Conservation (phyloP, 164 flowering plant genomes). For the Akebia trifoliata region DNA sequence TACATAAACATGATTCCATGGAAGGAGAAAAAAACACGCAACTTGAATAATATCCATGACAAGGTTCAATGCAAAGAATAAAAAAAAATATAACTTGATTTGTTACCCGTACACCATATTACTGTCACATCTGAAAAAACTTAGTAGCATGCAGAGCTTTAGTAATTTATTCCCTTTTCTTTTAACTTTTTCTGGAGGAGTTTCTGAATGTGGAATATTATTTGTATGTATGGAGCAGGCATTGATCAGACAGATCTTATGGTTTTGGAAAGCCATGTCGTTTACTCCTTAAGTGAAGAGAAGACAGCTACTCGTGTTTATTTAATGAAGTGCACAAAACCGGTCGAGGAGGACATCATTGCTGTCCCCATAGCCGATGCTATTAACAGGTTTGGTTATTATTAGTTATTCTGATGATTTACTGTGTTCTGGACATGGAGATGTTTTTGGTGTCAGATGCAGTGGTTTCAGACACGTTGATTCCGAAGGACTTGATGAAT, state of each 20-base stretch:
- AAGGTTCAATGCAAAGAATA: no score
- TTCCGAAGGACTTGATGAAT: no score
- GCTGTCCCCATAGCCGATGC: constrained; percentile 50
- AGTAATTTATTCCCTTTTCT: not conserved
- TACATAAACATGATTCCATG: no score
- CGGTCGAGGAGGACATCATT: constrained; percentile 18
- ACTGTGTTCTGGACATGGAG: not conserved
- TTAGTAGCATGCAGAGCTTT: no score
- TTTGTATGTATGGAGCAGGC: constrained; percentile 41
- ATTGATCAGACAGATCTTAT: constrained; percentile 37
- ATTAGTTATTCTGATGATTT: not conserved
- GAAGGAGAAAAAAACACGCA: no score
- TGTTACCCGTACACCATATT: no score
- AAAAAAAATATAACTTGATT: no score
- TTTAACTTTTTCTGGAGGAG: not conserved
- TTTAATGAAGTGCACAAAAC: constrained; percentile 46
- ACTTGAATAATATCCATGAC: no score
- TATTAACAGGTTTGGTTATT: constrained; percentile 47
- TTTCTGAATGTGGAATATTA: constrained; percentile 10
- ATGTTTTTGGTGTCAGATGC: no score
- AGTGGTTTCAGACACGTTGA: no score
- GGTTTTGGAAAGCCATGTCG: constrained; percentile 49
- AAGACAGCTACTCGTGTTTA: constrained; percentile 60
- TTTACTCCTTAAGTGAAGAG: constrained; percentile 58
- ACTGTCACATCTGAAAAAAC: no score